A percentile compares a stretch with the other conserved stretches of the same genome.
These are phyloP conservation scores for Fusarium tricinctum DNA, from an alignment of 2,329 filamentous ascomycete species.

Conservation along the genomic window DNA sequence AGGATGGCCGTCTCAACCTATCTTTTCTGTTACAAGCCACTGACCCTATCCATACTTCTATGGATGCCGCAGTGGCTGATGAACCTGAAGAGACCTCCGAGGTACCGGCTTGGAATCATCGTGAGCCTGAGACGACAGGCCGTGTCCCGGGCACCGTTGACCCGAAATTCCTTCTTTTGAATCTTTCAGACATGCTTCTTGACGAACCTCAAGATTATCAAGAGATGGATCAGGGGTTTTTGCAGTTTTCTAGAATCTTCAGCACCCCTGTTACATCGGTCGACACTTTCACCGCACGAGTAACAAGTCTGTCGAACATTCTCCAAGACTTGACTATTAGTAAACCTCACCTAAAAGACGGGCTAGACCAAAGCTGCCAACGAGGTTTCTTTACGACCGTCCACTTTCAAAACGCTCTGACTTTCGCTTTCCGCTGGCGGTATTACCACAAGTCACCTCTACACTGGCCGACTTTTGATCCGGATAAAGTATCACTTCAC, in stretches of 20 bases:
- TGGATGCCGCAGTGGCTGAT: conserved; percentile 15
- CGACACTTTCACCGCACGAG: not conserved
- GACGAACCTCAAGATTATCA: not conserved
- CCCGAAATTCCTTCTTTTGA: conserved; percentile 20
- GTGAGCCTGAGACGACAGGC: not conserved
- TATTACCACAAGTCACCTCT: conserved; percentile 22
- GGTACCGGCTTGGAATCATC: conserved; percentile 14
- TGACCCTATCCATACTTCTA: conserved; percentile 8
- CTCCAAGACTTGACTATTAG: not conserved
- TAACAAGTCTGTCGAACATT: not conserved
- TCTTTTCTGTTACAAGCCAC: conserved; percentile 23
- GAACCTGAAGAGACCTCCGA: conserved; percentile 26
- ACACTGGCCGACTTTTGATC: conserved; percentile 41
- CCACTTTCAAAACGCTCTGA: conserved; percentile 23
- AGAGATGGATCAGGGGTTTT: rapidly evolving
- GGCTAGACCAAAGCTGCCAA: not conserved
- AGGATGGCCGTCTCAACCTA: not conserved
- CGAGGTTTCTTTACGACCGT: conserved; percentile 5
- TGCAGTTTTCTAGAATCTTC: not conserved
- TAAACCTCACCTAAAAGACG: conserved; percentile 22
- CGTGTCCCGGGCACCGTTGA: conserved; percentile 10
- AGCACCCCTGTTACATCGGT: not conserved
- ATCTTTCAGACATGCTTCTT: conserved; percentile 23
- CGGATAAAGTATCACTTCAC: conserved; percentile 16
- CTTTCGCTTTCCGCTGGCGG: conserved; percentile 16